phyloP scores from a whole-genome alignment of 805 yeast genomes.

The Kodamaea nitidulidarum region DNA sequence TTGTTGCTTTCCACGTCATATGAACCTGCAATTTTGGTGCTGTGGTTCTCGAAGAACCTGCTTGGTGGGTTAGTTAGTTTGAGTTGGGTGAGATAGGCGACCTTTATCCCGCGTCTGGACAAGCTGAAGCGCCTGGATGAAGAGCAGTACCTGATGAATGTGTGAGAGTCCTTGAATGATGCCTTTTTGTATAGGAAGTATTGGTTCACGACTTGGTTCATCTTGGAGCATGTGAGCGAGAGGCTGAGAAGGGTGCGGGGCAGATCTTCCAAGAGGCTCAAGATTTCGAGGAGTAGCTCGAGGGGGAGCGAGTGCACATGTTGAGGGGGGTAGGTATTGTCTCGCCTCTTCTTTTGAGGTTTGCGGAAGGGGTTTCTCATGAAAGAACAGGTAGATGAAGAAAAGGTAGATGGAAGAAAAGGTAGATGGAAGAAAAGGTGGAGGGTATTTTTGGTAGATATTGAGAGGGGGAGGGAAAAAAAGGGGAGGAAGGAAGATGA shows the following conservation, averaged over 20 bases:
- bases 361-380: slow-evolving; percentile 1
- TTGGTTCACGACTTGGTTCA: slow-evolving; percentile 33
- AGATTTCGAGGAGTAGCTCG: slow-evolving; percentile 39
- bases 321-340: slow-evolving; percentile 21
- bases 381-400: background rate
- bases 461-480: too few species aligned
- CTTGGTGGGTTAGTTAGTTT: slow-evolving; percentile 34
- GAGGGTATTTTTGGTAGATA: too few species aligned
- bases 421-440: too few species aligned
- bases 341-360: slow-evolving; percentile 7
- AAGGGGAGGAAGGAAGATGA: too few species aligned
- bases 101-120: slow-evolving; percentile 10
- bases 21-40: slow-evolving; percentile 34
- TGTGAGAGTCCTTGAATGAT: slow-evolving; percentile 16
- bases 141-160: slow-evolving; percentile 34
- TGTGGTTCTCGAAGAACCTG: slow-evolving; percentile 16
- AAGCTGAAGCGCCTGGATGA: slow-evolving; percentile 20
- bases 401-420: too few species aligned
- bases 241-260: slow-evolving; percentile 18
- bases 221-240: slow-evolving; percentile 34
- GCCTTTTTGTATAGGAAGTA: slow-evolving; percentile 35
- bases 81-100: slow-evolving; percentile 27
- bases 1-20: slow-evolving; percentile 27
- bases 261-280: slow-evolving; percentile 20
- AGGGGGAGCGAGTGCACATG: slow-evolving; percentile 40